Evolutionary conservation across 768 basidiomycete genomes (phyloP), one percentile per base, ranked within the genome.

Genomic region (Termitomyces bulborhizus): DNA sequence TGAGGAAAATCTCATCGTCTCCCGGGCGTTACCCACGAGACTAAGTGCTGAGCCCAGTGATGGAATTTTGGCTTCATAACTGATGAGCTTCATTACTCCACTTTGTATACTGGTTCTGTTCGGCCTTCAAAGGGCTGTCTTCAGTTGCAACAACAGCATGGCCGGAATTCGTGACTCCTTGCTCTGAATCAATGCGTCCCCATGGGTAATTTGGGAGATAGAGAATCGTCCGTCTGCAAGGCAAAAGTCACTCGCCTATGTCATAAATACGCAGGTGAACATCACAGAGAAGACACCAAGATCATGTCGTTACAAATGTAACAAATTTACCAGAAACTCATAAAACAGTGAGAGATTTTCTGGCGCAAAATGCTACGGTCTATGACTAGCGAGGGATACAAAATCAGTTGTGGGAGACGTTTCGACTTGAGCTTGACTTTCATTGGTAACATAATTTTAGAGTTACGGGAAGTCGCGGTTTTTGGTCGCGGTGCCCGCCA

Each of bases 41-140:
- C 6, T 12, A 52, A 53, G 21, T 2, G 13, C 5, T 4, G 24
- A n/a, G n/a, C n/a, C 87, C 81, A 36, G 73, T 79, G 40, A 89
- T 70, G 3, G 89, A 89, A 71, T 6, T 13, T 5, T 12, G 12
- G 12, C 34, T 93, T 27, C 90, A 80, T 68, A 93, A 91, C 51
- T 83, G 77, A 62, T 90, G 91, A 1, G 86, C 90, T 68, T 93
- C 84, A 63, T 79, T 84, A 36, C 21, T 36, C n/a, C 31, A 26
- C 34, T 49, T 12, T 34, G n/a, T 21, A 2, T 21, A 21, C 21
- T 21, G 21, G 21, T 21, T 2, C 21, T 21, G 21, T 21, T 21
- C 21, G 21, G 21, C 21, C 21, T 21, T 21, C 21, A 21, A 21
- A 21, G 21, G 21, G 21, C 21, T 21, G 21, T 21, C 21, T 21